Evolutionary conservation across 2,329 filamentous ascomycete species (phyloP), one percentile per base, ranked within the genome.

Genomic region (Byssochlamys sp.): DNA sequence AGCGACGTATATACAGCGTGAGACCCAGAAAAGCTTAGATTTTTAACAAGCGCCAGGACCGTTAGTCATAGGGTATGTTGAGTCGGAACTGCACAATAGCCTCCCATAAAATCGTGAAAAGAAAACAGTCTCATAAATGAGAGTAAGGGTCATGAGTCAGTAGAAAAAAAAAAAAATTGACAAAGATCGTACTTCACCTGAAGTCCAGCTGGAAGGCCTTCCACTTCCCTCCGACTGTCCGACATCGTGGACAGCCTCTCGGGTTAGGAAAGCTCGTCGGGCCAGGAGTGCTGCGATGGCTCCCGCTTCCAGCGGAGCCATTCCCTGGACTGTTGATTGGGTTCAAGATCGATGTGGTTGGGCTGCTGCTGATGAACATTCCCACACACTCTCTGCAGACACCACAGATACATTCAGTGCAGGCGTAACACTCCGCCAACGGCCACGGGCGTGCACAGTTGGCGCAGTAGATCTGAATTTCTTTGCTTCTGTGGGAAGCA

Each of bases 331-430:
- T 71, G 52, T 67, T 70, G 0, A 67, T 69, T 52, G 69, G 66
- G 54, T 70, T 75, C 19, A 71, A 61, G 56, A 74, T 73, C 1
- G 71, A 69, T 14, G 70, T 65, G 0, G 74, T 69, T 24, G 75
- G 73, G 59, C 74, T 75, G 59, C 74, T 75, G 60, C 70, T 68
- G 55, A 76, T 72, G 63, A 77, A 76, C 69, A 74, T 69, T 56
- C 69, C 67, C 58, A 96, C 90, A 67, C 92, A 97, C 59, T 90
- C 85, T 62, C 87, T 84, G 73, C 94, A 97, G 54, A 97, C 82
- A 14, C 91, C 92, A 70, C 90, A 95, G 62, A 97, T 95, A 72
- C 94, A 97, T 73, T 96, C 91, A 1, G 91, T 96, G 72, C 92
- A 97, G 25, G 92, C 92, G 69, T 91, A 96, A 33, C 90, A 94